phyloP scores from a whole-genome alignment of 169 alveolate species.

The Pseudocohnilembus persalinus region DNA sequence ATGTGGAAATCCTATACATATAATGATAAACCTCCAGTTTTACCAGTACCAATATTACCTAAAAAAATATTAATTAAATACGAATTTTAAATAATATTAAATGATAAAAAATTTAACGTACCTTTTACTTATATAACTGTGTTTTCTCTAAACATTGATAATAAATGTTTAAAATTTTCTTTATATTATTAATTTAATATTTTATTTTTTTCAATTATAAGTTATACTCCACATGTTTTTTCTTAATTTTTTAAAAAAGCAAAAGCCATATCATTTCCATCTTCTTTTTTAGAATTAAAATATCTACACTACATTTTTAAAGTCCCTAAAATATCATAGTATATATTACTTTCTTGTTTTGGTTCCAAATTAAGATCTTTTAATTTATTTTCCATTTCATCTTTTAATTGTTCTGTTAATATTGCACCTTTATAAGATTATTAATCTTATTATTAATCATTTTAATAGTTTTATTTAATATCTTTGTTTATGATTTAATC shows the following conservation, averaged over 20 bases:
- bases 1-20: not conserved
- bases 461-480: no score
- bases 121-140: not conserved
- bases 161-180: not conserved
- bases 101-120: not conserved
- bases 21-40: no score
- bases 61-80: no score
- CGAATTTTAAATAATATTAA: not conserved
- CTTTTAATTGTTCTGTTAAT: no score
- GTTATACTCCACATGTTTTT: not conserved
- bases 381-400: no score
- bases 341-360: not conserved
- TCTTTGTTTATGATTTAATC: no score
- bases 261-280: not conserved
- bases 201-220: no score
- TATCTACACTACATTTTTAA: not conserved
- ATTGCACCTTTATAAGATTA: no score
- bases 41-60: not conserved
- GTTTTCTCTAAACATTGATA: not conserved
- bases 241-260: not conserved
- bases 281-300: not conserved
- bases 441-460: no score
- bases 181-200: no score
- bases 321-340: not conserved
- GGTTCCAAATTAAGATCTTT: no score